Percentiles rank a stretch among this genome's conserved stretches.
phyloP scores from a whole-genome alignment of 805 yeast species.

The Hanseniaspora meyeri region DNA sequence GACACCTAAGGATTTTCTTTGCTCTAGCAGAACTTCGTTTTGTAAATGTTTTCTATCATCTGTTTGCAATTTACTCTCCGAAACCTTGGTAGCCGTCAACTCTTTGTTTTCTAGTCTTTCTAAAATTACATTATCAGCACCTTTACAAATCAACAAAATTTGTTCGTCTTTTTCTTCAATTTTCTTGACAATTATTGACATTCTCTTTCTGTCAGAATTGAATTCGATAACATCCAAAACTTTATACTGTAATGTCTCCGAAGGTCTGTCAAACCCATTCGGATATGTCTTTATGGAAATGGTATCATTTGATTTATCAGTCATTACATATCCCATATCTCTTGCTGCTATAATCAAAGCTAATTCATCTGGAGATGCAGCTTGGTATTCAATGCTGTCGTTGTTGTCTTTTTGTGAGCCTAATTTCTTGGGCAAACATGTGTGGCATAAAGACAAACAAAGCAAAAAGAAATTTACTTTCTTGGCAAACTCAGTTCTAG shows the following conservation, averaged over 20 bases:
- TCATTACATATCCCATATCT: conserved; percentile 83
- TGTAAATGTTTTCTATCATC: conserved; percentile 59
- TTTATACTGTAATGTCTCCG: conserved; percentile 57
- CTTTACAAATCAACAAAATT: conserved; percentile 74
- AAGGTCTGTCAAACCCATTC: conserved; percentile 54
- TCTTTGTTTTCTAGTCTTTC: conserved; percentile 53
- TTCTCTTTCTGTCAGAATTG: conserved; percentile 76
- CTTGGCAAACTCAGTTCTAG: conserved; percentile 55
- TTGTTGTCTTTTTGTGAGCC: conserved; percentile 4
- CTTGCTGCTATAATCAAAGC: conserved; percentile 91
- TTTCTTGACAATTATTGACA: conserved; percentile 73
- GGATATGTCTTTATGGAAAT: conserved; percentile 72
- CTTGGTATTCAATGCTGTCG: conserved; percentile 56
- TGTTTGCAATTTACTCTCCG: conserved; percentile 47
- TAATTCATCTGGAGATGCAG: conserved; percentile 92
- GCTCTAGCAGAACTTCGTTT: conserved; percentile 59
- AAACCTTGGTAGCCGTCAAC: conserved; percentile 50
- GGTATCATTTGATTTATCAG: conserved; percentile 47
- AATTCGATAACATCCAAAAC: conserved; percentile 76
- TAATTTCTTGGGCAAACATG: conserved; percentile 63
- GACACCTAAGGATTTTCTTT: conserved; percentile 34
- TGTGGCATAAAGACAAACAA: conserved; percentile 75
- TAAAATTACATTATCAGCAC: conserved; percentile 84
- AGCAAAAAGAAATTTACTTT: conserved; percentile 69
- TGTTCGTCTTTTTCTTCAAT: conserved; percentile 48